Evolutionary conservation across 441 rosid genomes (phyloP), one percentile per base, ranked within the genome.

Genomic region (Gossypium davidsonii): DNA sequence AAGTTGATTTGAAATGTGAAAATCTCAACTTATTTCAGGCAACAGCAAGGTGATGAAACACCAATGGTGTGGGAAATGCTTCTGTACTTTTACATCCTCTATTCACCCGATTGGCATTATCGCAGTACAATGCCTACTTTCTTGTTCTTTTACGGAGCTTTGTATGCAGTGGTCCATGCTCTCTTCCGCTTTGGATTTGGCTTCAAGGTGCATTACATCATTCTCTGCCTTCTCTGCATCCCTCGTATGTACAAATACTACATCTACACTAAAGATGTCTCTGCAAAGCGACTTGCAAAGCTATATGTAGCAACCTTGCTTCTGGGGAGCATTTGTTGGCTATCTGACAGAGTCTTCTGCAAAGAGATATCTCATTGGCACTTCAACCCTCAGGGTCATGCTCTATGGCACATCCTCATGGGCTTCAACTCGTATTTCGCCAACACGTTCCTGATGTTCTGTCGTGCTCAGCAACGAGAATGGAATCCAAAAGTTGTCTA

Each of bases 71-170:
- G 98, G 98, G 98, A 91, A 80, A 86, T 94, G 88, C 97, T 94
- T 68, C 88, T 94, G 34, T 94, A 94, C 76, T 79, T 94, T 71
- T 94, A 91, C 84, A 94, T 92, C 79, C 94, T 94, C 34, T 88
- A 91, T 83, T 94, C 99, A 20, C 98, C 98, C 9, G 97, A 94
- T 81, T 94, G 98, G 98, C 98, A 94, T 77, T 94, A 94, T 78
- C 77, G 87, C 44, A 91, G 97, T 62, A 90, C 96, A 0, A 94
- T 94, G 98, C 98, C 98, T 34, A 91, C 90, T 61, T 91, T 90
- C 79, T 79, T 92, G 82, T 89, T 90, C 83, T 61, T 92, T 20
- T 94, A 94, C 3, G 99, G 99, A 51, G 93, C 83, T 74, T 84
- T 77, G 67, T 92, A 91, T 77, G 98, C 98, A 0, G 71, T 80